Conservation (phyloP, 768 basidiomycete genomes). For the Gymnopilus junonius region DNA sequence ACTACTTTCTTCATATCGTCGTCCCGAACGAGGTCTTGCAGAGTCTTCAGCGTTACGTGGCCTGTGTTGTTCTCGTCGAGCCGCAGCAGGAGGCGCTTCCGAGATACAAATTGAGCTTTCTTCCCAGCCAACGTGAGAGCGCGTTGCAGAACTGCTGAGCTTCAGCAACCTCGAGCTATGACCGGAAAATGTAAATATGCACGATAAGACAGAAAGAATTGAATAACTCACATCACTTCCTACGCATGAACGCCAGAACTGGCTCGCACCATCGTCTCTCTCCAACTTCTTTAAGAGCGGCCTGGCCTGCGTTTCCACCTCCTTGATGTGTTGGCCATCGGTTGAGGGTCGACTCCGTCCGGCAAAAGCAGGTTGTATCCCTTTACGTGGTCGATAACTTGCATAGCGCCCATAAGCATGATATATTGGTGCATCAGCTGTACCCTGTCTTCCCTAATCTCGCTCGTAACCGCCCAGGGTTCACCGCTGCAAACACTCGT, state of each 20-base stretch:
- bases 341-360: not conserved
- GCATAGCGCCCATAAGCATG: constrained; percentile 19
- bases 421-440: constrained; percentile 17
- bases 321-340: not conserved
- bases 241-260: constrained; percentile 30
- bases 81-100: constrained; percentile 24
- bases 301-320: not conserved
- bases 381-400: constrained; percentile 16
- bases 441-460: constrained; percentile 19
- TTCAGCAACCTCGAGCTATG: constrained; percentile 21
- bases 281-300: too few relatives aligned
- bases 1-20: constrained; percentile 23
- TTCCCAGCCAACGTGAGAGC: constrained; percentile 24
- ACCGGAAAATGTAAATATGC: not conserved
- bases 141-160: constrained; percentile 24
- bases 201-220: not conserved
- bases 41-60: constrained; percentile 20
- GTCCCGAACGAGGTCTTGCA: constrained; percentile 27
- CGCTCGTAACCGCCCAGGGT: constrained; percentile 15
- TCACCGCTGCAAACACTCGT: constrained; percentile 10
- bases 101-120: constrained; percentile 18
- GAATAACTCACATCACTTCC: constrained; percentile 25
- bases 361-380: constrained; percentile 18
- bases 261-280: not conserved
- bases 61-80: constrained; percentile 30